phyloP scores from a whole-genome alignment of 495 filamentous ascomycete genomes.

The Hypoxylon subgilvum region DNA sequence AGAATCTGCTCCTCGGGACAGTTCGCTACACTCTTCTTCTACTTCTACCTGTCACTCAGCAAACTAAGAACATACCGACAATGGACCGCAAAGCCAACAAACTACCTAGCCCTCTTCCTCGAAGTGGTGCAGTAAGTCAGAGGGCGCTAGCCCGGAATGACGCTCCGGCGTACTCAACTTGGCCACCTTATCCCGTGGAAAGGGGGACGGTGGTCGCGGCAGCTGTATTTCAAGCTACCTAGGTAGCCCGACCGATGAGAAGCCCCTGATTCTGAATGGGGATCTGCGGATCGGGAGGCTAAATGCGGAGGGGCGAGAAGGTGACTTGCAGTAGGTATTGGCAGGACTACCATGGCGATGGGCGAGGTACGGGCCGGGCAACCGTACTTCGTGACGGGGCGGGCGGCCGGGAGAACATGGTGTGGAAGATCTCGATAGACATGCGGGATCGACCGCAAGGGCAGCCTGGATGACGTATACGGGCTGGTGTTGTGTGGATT shows the following conservation, averaged over 20 bases:
- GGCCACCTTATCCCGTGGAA: slow-evolving; percentile 62
- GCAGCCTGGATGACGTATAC: slow-evolving; percentile 67
- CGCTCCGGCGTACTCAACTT: slow-evolving; percentile 74
- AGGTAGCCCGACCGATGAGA: slow-evolving; percentile 58
- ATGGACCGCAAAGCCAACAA: no score
- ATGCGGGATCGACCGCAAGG: slow-evolving; percentile 63
- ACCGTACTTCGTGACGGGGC: slow-evolving; percentile 58
- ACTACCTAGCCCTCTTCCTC: slow-evolving; percentile 32
- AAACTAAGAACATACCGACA: no score
- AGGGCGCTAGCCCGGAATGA: slow-evolving; percentile 73
- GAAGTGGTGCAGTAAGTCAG: slow-evolving; percentile 44
- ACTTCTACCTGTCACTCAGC: no score
- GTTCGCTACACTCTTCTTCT: no score
- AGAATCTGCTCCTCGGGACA: no score
- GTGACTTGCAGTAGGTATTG: slow-evolving; percentile 72
- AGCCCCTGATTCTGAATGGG: slow-evolving; percentile 62
- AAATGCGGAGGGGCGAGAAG: slow-evolving; percentile 57
- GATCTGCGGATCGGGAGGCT: slow-evolving; percentile 70
- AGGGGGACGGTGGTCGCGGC: slow-evolving; percentile 27
- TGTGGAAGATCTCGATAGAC: slow-evolving; percentile 68
- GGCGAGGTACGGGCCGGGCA: slow-evolving; percentile 60
- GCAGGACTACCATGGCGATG: slow-evolving; percentile 68
- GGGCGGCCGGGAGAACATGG: slow-evolving; percentile 52
- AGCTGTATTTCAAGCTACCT: slow-evolving; percentile 61
- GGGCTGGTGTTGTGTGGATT: slow-evolving; percentile 65